Evolutionary conservation across 1,284 basidiomycete species (phyloP), one percentile per base, ranked within the genome.

Genomic region (Melampsora larici-populina): DNA sequence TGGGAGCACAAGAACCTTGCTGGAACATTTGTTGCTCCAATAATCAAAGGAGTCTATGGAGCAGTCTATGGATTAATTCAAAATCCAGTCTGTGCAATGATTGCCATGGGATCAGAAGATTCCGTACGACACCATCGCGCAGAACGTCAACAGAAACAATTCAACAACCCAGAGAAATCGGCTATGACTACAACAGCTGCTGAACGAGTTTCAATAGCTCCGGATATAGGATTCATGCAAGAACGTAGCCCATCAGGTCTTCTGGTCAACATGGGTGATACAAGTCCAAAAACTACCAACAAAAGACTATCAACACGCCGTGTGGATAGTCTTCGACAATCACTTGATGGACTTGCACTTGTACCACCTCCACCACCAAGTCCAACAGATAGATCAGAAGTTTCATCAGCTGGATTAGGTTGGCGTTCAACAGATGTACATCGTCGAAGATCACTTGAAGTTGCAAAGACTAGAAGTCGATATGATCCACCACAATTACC

Each of bases 61-160:
- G 63, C 64, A 36, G 65, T 75, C 7, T 75, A 55, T 68, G 73
- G 73, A 58, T 55, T 75, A 1, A 55, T 75, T 21, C 65, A 66
- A 64, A 75, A 75, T 48, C 73, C 73, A 17, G 73, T 75, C 8
- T 75, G 73, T 33, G 73, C 73, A 18, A 75, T 75, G 73, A 75
- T 75, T 31, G 73, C 73, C 13, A 75, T 75, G 73, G 73, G 73
- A 1, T 75, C 73, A 15, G 73, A 75, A 58, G 73, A 75, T 33
- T 75, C 73, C 18, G 73, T 75, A 24, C 26, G 73, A 18, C 64
- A 66, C 13, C 73, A 75, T 62, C 64, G 73, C n/a, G 73, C 64
- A n/a, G 73, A 75, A 33, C 24, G 17, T 24, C 73, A 75, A 55
- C 64, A 49, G 2, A n/a, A 60, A 36, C 46, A 51, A 60, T 75